Evolutionary conservation across 768 basidiomycete genomes (phyloP).

Genomic region (Russula olivacea): DNA sequence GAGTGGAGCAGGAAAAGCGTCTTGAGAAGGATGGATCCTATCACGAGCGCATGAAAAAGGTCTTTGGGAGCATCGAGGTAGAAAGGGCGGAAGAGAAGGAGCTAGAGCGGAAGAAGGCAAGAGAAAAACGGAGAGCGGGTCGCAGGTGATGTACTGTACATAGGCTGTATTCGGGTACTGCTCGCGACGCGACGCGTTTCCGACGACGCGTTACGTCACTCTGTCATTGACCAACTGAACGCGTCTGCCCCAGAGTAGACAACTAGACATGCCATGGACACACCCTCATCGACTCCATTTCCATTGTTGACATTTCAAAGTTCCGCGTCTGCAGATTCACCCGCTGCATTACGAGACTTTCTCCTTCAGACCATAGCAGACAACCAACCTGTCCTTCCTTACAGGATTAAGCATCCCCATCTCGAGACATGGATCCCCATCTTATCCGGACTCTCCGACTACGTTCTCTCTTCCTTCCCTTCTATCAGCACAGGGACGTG

Average conservation of each 20-base stretch:
- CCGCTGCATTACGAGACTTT: conserved; percentile 24
- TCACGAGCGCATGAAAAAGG: conserved; percentile 76
- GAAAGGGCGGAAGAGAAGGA: conserved; percentile 95
- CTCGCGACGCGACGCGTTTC: conserved; percentile 4
- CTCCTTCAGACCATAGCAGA: conserved; percentile 22
- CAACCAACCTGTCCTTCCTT: conserved; percentile 11
- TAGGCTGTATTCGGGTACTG: too few relatives aligned
- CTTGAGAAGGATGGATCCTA: conserved; percentile 79
- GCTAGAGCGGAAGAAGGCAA: conserved; percentile 76
- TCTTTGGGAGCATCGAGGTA: conserved; percentile 66
- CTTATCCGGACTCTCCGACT: conserved; percentile 41
- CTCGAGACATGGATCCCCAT: conserved; percentile 46
- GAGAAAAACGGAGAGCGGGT: conserved; percentile 71
- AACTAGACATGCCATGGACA: conserved; percentile 12
- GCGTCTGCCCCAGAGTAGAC: neutral
- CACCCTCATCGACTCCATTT: conserved; percentile 20
- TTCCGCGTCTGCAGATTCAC: conserved; percentile 13
- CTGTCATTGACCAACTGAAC: conserved; percentile 4
- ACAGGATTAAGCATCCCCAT: conserved; percentile 27
- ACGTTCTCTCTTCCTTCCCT: conserved; percentile 51
- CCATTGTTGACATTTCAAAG: conserved; percentile 24
- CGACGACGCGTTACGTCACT: conserved; percentile 5
- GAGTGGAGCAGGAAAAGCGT: conserved; percentile 79
- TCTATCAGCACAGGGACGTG: conserved; percentile 45
- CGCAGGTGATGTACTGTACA: conserved; percentile 44